Evolutionary conservation across 225 moss, liverwort and hornwort species (phyloP).

Genomic region (Antitrichia curtipendula): DNA sequence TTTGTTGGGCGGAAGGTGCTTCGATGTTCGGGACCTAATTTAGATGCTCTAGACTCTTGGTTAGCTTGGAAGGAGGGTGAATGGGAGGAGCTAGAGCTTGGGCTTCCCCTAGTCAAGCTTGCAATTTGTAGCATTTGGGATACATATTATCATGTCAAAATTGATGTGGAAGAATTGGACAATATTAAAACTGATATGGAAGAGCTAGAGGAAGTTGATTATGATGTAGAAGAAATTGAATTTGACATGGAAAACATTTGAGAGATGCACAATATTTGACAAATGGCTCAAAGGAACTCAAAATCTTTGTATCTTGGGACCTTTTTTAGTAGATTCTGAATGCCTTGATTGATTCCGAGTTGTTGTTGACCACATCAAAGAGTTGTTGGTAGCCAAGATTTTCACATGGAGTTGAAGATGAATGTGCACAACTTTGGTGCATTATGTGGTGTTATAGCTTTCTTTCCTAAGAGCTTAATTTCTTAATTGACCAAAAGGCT

Average conservation of each 20-base stretch:
- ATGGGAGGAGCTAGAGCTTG: neutral
- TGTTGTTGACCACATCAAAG: neutral
- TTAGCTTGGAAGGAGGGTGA: neutral
- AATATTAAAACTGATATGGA: too few species aligned
- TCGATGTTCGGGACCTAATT: neutral
- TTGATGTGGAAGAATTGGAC: too few species aligned
- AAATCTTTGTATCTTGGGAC: neutral
- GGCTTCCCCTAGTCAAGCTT: accelerated
- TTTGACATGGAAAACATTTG: neutral
- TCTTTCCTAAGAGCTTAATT: neutral
- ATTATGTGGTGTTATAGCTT: neutral
- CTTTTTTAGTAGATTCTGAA: neutral
- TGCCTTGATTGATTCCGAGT: neutral
- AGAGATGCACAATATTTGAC: accelerated
- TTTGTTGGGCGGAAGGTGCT: neutral
- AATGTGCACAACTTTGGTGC: neutral
- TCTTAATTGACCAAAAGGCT: neutral
- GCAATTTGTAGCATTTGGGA: neutral
- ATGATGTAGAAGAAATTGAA: too few species aligned
- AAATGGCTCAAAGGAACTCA: accelerated
- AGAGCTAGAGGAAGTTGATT: too few species aligned
- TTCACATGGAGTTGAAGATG: neutral
- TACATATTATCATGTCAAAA: too few species aligned
- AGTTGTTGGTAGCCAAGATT: neutral
- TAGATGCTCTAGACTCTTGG: accelerated